phyloP scores from a whole-genome alignment of 1,284 basidiomycete genomes.

The Pisolithus thermaeus region DNA sequence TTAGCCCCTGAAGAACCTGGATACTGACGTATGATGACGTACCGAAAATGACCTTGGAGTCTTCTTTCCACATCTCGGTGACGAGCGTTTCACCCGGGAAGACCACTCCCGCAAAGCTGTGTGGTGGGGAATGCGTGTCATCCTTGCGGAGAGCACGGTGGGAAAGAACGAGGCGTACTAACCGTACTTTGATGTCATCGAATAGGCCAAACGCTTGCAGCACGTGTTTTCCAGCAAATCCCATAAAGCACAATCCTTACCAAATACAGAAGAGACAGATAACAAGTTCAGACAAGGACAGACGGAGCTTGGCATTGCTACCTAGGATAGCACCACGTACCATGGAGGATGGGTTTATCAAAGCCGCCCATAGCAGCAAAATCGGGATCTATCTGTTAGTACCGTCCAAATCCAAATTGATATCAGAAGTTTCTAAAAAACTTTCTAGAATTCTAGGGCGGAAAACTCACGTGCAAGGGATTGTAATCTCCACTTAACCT shows the following conservation, averaged over 20 bases:
- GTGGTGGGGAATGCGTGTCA: background rate
- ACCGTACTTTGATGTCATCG: slow-evolving; percentile 96
- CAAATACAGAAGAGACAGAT: background rate
- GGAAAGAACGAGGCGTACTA: slow-evolving; percentile 19
- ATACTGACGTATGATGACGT: slow-evolving; percentile 28
- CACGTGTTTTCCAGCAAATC: slow-evolving; percentile 93
- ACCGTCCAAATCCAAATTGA: background rate
- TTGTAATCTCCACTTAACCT: slow-evolving; percentile 88
- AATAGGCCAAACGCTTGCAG: slow-evolving; percentile 81
- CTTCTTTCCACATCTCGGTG: slow-evolving; percentile 98
- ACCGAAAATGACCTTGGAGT: slow-evolving; percentile 89
- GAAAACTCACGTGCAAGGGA: slow-evolving; percentile 71
- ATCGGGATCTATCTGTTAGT: slow-evolving; percentile 75
- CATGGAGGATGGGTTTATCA: slow-evolving; percentile 81
- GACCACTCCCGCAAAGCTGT: slow-evolving; percentile 82
- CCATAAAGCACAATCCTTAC: slow-evolving; percentile 83
- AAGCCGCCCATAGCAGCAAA: slow-evolving; percentile 96
- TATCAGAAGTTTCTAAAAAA: background rate
- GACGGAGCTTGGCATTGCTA: background rate
- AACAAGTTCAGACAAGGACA: background rate
- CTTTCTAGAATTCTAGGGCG: background rate
- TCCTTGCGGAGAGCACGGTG: background rate
- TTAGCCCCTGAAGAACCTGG: background rate
- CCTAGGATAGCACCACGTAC: slow-evolving; percentile 24
- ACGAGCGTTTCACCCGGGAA: slow-evolving; percentile 94